A percentile compares a stretch with the other conserved stretches of the same genome.
These are phyloP conservation scores for Hemerocallis citrina DNA, from an alignment of 106 monocot genomes.

Conservation along the genomic window DNA sequence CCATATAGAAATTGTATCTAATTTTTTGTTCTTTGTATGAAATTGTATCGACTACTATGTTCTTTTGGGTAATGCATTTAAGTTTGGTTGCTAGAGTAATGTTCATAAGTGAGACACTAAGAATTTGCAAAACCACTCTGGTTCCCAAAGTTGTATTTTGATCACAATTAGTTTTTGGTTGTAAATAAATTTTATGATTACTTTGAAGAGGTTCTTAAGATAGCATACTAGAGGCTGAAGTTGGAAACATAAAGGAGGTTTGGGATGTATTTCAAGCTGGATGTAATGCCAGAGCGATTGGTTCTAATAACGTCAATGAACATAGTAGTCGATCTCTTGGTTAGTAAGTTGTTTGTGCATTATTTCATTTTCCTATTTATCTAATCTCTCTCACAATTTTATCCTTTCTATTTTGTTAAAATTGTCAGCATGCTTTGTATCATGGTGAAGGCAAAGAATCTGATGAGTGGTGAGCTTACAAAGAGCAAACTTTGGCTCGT, in stretches of 20 bases:
- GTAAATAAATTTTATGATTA: too few relatives aligned
- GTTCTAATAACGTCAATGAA: conserved; percentile 88
- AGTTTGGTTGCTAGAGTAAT: too few relatives aligned
- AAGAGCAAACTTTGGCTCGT: conserved; percentile 89
- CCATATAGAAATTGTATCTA: too few relatives aligned
- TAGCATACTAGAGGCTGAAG: conserved; percentile 70
- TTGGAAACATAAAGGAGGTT: conserved; percentile 57
- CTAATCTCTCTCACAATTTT: neutral
- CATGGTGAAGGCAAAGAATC: conserved; percentile 64
- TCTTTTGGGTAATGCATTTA: too few relatives aligned
- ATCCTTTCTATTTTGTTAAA: conserved; percentile 1
- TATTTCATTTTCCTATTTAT: conserved; percentile 1
- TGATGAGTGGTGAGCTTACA: conserved; percentile 64
- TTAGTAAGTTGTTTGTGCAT: conserved; percentile 11
- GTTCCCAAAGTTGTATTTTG: too few relatives aligned
- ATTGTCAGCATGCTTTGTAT: conserved; percentile 65
- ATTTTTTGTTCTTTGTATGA: too few relatives aligned
- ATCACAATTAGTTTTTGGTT: too few relatives aligned
- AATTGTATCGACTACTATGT: too few relatives aligned
- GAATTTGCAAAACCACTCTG: too few relatives aligned
- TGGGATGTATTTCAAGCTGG: conserved; percentile 79
- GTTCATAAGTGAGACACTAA: too few relatives aligned
- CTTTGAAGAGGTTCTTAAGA: too few relatives aligned
- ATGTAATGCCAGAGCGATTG: conserved; percentile 75
- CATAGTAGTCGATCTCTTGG: conserved; percentile 93